Percentiles rank a stretch among this genome's conserved stretches.
phyloP scores from a whole-genome alignment of 2,329 filamentous ascomycete species.

The Diaporthe vexans region DNA sequence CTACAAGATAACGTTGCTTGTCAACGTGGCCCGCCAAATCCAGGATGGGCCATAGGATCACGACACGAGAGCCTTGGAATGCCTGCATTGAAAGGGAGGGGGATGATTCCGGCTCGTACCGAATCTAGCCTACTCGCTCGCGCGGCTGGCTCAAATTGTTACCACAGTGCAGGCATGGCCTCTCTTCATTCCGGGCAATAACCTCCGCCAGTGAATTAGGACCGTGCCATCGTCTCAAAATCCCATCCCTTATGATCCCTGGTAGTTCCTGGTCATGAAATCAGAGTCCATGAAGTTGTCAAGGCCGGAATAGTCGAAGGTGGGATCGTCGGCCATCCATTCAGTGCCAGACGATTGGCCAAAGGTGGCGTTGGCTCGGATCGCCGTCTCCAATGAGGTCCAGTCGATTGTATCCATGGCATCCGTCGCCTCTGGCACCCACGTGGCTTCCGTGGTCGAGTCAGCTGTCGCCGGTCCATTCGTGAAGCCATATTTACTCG shows the following conservation, averaged over 20 bases:
- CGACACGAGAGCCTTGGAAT: neutral
- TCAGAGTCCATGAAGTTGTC: conserved; percentile 25
- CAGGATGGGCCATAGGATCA: neutral
- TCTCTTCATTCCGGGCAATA: conserved; percentile 11
- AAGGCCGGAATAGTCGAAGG: conserved; percentile 29
- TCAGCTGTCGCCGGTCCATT: neutral
- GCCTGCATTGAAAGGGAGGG: conserved; percentile 11
- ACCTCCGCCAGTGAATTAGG: neutral
- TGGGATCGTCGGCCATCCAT: conserved; percentile 27
- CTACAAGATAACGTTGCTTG: neutral
- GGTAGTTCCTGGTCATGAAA: conserved; percentile 18
- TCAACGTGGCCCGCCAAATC: neutral
- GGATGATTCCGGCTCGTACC: conserved; percentile 10
- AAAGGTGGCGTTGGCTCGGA: conserved; percentile 31
- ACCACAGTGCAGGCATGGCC: neutral
- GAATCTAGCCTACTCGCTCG: conserved; percentile 27
- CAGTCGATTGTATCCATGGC: conserved; percentile 34
- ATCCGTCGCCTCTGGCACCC: conserved; percentile 34
- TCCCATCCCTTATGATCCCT: neutral
- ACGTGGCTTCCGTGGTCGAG: conserved; percentile 27
- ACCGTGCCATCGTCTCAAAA: conserved; percentile 14
- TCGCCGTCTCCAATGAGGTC: conserved; percentile 35
- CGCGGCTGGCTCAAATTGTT: neutral
- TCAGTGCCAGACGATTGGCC: conserved; percentile 18
- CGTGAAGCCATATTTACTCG: conserved; percentile 15